Conservation (phyloP, 257 asterid species). For the Salvia rosmarinus region DNA sequence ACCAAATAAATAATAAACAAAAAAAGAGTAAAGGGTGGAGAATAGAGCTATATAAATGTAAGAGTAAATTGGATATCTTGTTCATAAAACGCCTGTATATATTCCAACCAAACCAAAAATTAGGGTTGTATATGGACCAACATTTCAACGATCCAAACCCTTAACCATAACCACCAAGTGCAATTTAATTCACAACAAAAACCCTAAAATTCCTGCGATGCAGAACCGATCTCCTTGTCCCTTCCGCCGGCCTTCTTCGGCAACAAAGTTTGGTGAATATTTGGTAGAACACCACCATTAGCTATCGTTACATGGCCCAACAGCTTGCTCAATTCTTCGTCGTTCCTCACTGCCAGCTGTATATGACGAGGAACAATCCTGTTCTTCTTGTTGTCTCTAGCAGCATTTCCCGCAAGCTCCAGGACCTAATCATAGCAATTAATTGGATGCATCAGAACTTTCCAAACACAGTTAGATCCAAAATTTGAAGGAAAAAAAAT, state of each 20-base stretch:
- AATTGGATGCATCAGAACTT: neutral
- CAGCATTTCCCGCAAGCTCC: conserved; percentile 78
- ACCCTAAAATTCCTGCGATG: conserved; percentile 66
- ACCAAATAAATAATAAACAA: too few relatives aligned
- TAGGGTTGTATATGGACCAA: conserved; percentile 25
- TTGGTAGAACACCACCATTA: conserved; percentile 70
- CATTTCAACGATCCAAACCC: conserved; percentile 14
- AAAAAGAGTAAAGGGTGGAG: neutral
- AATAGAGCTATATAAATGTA: neutral
- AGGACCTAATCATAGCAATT: conserved; percentile 38
- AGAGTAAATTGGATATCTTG: neutral
- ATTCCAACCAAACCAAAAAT: conserved; percentile 25
- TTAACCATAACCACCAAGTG: neutral
- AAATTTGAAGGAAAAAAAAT: neutral
- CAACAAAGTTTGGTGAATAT: conserved; percentile 57
- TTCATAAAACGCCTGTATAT: conserved; percentile 17
- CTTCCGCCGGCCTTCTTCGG: conserved; percentile 53
- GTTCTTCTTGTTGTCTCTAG: conserved; percentile 69
- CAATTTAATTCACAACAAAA: conserved; percentile 12
- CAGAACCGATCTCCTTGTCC: conserved; percentile 56
- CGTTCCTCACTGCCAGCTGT: conserved; percentile 71
- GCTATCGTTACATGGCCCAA: conserved; percentile 66
- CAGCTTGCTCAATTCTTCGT: conserved; percentile 67
- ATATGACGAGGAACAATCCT: conserved; percentile 73
- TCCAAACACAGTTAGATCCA: neutral